A percentile compares a stretch with the other conserved stretches of the same genome.
Conservation (phyloP, 306 rosid genomes). For the Trichosanthes cucumerina region DNA sequence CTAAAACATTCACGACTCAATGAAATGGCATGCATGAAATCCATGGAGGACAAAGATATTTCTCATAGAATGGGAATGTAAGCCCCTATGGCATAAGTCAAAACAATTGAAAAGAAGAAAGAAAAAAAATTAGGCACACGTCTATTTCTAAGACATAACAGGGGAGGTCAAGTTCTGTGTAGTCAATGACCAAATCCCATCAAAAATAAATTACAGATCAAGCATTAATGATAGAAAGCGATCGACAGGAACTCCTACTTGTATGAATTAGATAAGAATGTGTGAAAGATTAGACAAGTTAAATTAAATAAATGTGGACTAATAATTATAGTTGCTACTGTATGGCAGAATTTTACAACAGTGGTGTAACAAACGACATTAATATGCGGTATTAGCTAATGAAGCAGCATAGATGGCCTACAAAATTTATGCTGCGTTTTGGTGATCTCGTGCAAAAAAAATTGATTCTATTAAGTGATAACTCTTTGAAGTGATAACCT, state of each 20-base stretch:
- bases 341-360: background rate
- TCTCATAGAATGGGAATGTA: background rate
- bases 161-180: background rate
- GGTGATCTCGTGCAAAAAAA: background rate
- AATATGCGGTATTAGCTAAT: slow-evolving; percentile 1
- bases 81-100: background rate
- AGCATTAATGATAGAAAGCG: background rate
- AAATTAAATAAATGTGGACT: background rate
- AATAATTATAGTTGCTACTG: background rate
- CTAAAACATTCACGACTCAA: background rate
- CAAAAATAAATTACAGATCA: background rate
- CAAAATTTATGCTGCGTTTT: slow-evolving; percentile 41
- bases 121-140: background rate
- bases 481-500: slow-evolving; percentile 11
- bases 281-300: background rate
- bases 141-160: background rate
- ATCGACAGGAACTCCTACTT: background rate
- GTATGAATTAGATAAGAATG: background rate
- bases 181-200: slow-evolving; percentile 9
- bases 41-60: background rate
- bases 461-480: background rate
- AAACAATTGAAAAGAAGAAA: background rate
- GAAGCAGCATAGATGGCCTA: slow-evolving; percentile 32
- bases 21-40: background rate
- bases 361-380: background rate